phyloP scores from a whole-genome alignment of 306 rosid species.

The Comarum palustre region DNA sequence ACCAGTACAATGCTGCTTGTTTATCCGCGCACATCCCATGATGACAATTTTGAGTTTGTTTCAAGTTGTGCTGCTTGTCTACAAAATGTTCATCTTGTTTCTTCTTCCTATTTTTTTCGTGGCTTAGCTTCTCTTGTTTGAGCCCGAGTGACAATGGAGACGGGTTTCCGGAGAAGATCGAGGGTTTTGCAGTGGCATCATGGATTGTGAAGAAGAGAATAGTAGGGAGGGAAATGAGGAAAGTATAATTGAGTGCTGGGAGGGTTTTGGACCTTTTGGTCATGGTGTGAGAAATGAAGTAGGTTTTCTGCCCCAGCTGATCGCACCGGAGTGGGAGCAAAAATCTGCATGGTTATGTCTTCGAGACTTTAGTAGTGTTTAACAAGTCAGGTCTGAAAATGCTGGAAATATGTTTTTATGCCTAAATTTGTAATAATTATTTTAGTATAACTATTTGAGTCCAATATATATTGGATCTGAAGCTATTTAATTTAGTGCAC shows the following conservation, averaged over 20 bases:
- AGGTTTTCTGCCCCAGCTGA: background rate
- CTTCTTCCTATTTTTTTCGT: no score
- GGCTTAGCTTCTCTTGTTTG: conserved; percentile 46
- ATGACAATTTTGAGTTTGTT: background rate
- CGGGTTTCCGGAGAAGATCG: conserved; percentile 11
- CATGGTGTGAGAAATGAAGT: conserved; percentile 1
- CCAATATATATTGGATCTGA: no score
- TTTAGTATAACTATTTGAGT: no score
- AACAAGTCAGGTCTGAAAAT: no score
- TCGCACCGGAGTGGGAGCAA: background rate
- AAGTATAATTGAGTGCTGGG: background rate
- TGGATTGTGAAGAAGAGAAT: background rate
- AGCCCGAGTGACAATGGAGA: conserved; percentile 29
- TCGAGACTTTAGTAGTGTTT: no score
- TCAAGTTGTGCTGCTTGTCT: background rate
- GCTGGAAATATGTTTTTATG: no score
- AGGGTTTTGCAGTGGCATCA: conserved; percentile 2
- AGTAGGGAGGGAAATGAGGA: background rate
- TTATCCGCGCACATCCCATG: background rate
- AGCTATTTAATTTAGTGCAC: no score
- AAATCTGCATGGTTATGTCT: no score
- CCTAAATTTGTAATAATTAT: no score
- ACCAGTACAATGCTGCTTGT: background rate
- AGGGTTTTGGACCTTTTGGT: conserved; percentile 9
- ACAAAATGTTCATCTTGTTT: no score